A percentile compares a stretch with the other conserved stretches of the same genome.
phyloP scores from a whole-genome alignment of 2,329 filamentous ascomycete species.

The Colletotrichum brevisporum region DNA sequence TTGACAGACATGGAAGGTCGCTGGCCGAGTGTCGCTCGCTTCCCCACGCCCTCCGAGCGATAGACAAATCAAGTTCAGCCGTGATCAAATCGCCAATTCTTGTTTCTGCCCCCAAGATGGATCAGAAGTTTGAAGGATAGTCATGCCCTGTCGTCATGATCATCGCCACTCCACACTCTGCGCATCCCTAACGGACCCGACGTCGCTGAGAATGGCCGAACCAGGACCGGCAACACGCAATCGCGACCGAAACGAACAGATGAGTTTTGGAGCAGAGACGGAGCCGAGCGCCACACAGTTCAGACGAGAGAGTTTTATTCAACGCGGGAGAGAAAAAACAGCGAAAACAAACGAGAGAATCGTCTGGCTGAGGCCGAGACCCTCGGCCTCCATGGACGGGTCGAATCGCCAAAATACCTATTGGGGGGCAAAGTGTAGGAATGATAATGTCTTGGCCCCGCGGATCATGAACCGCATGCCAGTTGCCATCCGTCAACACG shows the following conservation, averaged over 20 bases:
- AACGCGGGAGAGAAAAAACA: not conserved
- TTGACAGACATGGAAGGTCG: slow-evolving; percentile 36
- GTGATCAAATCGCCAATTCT: slow-evolving; percentile 12
- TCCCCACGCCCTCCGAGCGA: slow-evolving; percentile 2
- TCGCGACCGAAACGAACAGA: slow-evolving; percentile 1
- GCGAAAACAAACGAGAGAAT: no score
- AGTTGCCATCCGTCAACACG: slow-evolving; percentile 35
- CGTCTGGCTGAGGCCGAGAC: not conserved
- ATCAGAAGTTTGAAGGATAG: not conserved
- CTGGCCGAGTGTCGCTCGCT: slow-evolving; percentile 18
- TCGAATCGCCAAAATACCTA: slow-evolving; percentile 23
- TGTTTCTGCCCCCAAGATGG: slow-evolving; percentile 11
- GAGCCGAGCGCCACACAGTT: slow-evolving; percentile 4
- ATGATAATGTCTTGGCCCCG: slow-evolving; percentile 22
- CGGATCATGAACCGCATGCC: slow-evolving; percentile 28
- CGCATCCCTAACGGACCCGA: slow-evolving; percentile 19
- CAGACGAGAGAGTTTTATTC: slow-evolving; percentile 7
- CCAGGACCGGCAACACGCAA: not conserved
- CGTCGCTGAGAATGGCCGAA: slow-evolving; percentile 9
- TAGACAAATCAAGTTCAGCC: not conserved
- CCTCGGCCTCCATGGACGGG: slow-evolving; percentile 3
- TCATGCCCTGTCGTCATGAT: slow-evolving; percentile 20
- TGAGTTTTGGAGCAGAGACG: slow-evolving; percentile 4
- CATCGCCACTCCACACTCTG: slow-evolving; percentile 15
- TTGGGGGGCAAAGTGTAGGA: not conserved